Evolutionary conservation across 176 grass and related monocot species (phyloP).

Genomic region (Oryza officinalis): DNA sequence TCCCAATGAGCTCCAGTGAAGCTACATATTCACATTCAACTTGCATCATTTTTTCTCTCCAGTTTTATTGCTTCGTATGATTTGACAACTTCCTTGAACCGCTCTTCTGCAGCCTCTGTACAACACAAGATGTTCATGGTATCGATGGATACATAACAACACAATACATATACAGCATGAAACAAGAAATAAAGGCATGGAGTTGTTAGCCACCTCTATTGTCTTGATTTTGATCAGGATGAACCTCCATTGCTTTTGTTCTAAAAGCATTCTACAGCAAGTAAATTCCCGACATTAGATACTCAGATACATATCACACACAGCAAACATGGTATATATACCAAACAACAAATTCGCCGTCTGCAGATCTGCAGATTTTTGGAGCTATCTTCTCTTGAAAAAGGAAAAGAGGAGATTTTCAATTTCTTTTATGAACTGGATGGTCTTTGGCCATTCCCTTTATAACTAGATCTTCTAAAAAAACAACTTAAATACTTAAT

Average conservation of each 20-base stretch:
- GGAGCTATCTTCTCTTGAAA: not conserved
- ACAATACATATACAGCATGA: not conserved
- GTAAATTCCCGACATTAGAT: constrained; percentile 26
- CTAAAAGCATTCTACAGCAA: constrained; percentile 84
- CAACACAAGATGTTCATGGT: not conserved
- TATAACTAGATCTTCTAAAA: constrained; percentile 4
- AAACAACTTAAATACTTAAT: not conserved
- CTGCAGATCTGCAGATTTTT: not conserved
- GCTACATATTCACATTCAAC: constrained; percentile 18
- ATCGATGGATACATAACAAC: not conserved
- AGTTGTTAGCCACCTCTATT: constrained; percentile 60
- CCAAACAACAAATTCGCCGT: not conserved
- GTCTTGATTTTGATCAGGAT: constrained; percentile 99
- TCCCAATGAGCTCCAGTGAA: not conserved
- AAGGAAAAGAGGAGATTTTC: not conserved
- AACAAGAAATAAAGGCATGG: not conserved
- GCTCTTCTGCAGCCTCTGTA: constrained; percentile 80
- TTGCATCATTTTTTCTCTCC: constrained; percentile 64
- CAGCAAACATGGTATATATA: not conserved
- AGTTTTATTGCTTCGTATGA: constrained; percentile 90
- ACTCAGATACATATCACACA: not conserved
- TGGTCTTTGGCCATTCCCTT: not conserved
- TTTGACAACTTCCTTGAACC: constrained; percentile 91
- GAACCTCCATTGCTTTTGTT: constrained; percentile 94
- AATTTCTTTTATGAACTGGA: not conserved